Conservation (phyloP, 257 asterid genomes). For the Solanum bulbocastanum region DNA sequence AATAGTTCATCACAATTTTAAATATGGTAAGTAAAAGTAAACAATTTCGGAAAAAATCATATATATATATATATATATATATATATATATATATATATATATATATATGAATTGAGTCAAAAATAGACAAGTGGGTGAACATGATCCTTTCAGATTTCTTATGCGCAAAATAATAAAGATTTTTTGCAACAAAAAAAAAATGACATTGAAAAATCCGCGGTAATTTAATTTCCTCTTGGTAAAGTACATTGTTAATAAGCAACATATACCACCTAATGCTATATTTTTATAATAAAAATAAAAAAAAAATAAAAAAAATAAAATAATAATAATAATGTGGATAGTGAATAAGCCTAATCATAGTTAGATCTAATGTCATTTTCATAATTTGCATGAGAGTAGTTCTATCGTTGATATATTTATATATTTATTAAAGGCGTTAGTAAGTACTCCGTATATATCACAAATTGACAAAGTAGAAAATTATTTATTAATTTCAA, state of each 20-base stretch:
- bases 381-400: background rate
- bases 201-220: background rate
- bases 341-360: background rate
- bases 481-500: background rate
- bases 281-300: background rate
- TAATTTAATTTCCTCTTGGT: background rate
- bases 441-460: background rate
- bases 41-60: no score
- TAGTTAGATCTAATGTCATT: background rate
- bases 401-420: background rate
- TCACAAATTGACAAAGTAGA: background rate
- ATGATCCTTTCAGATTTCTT: no score
- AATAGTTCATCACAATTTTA: no score
- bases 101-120: no score
- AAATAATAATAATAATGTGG: background rate
- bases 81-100: no score
- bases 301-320: no score
- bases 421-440: background rate
- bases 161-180: no score
- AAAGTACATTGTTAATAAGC: background rate
- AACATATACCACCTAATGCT: background rate
- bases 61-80: no score
- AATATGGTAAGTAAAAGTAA: no score
- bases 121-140: no score
- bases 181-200: no score